These are phyloP conservation scores for Prototheca wickerhamii DNA, from an alignment of 163 green algal genomes.

Conservation along the genomic window DNA sequence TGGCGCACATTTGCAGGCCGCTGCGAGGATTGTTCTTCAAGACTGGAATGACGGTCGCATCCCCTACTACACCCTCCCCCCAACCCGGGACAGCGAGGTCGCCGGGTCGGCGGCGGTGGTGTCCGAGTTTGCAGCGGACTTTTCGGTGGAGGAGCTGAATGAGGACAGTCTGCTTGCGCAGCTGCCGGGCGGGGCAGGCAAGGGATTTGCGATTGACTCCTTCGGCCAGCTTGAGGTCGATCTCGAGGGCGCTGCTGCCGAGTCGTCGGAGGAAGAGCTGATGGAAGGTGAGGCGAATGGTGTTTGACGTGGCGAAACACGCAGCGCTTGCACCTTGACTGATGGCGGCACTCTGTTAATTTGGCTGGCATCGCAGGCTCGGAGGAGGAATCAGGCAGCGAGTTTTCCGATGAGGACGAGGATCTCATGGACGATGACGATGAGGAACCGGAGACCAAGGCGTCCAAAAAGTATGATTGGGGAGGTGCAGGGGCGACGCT, in stretches of 20 bases:
- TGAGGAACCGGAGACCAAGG: constrained; percentile 7
- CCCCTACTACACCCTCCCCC: constrained; percentile 90
- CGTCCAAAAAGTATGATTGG: too few relatives aligned
- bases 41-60: constrained; percentile 95
- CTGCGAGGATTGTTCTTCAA: constrained; percentile 55
- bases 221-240: constrained; percentile 29
- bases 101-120: constrained; percentile 61
- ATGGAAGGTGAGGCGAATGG: too few relatives aligned
- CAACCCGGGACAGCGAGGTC: constrained; percentile 44
- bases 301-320: too few relatives aligned
- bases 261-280: too few relatives aligned
- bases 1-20: constrained; percentile 29
- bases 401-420: constrained; percentile 20
- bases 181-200: constrained; percentile 29
- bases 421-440: constrained; percentile 22
- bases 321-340: too few relatives aligned
- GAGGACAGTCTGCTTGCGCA: constrained; percentile 55
- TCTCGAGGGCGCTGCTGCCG: constrained; percentile 15
- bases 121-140: constrained; percentile 59
- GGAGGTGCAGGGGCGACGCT: too few relatives aligned
- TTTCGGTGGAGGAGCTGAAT: constrained; percentile 65
- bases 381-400: too few relatives aligned
- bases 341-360: too few relatives aligned
- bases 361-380: too few relatives aligned
- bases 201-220: constrained; percentile 50